phyloP scores from a whole-genome alignment of 1,139 yeast genomes.

The Kurtzmaniella quercitrusa region DNA sequence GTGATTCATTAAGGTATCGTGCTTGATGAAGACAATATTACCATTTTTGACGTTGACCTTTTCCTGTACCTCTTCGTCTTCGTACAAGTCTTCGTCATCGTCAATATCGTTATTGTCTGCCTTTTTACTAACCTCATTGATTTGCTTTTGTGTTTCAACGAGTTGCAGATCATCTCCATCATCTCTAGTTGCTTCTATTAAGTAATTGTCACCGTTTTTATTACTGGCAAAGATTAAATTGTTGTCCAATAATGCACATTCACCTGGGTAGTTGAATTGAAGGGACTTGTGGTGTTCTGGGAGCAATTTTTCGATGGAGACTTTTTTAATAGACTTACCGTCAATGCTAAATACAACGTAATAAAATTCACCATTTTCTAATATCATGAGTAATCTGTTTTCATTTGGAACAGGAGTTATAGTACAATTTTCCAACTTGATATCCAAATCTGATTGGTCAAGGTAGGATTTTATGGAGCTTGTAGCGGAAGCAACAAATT shows the following conservation, averaged over 20 bases:
- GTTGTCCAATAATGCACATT: constrained; percentile 31
- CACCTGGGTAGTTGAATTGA: constrained; percentile 27
- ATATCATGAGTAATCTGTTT: constrained; percentile 50
- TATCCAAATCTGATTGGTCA: constrained; percentile 51
- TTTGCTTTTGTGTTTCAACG: constrained; percentile 3
- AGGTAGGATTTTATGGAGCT: constrained; percentile 39
- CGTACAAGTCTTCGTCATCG: constrained; percentile 25
- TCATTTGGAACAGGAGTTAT: constrained; percentile 45
- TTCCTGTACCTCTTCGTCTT: constrained; percentile 28
- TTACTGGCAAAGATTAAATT: constrained; percentile 35
- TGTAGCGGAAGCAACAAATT: constrained; percentile 49
- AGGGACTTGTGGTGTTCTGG: constrained; percentile 17
- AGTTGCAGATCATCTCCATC: not conserved
- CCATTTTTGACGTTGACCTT: constrained; percentile 22
- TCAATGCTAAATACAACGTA: constrained; percentile 50
- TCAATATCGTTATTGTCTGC: constrained; percentile 17
- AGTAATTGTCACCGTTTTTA: constrained; percentile 32
- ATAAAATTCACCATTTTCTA: constrained; percentile 49
- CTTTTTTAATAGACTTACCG: constrained; percentile 40
- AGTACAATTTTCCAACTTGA: constrained; percentile 56
- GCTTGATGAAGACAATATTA: constrained; percentile 34
- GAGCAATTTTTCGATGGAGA: constrained; percentile 28
- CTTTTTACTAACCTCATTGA: constrained; percentile 3
- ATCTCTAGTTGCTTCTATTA: constrained; percentile 29
- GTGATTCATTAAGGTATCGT: constrained; percentile 57